These are phyloP conservation scores for Pichia deserticola DNA, from an alignment of 805 yeast genomes.

Conservation along the genomic window DNA sequence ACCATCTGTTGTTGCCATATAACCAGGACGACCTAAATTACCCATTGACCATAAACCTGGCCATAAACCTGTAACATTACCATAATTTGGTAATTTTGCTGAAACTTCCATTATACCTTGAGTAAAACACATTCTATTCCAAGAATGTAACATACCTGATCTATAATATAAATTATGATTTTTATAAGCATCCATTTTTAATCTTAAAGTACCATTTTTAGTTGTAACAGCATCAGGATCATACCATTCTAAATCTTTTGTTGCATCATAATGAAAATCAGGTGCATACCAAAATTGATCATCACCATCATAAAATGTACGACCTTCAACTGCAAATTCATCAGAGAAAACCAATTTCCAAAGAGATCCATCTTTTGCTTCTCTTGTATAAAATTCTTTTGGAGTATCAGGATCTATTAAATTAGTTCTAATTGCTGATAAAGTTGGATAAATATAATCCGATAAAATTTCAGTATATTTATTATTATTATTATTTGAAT, in stretches of 20 bases:
- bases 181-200: conserved; percentile 74
- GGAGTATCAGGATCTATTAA: conserved; percentile 74
- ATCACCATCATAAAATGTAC: conserved; percentile 85
- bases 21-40: conserved; percentile 88
- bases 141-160: conserved; percentile 85
- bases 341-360: conserved; percentile 85
- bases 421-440: conserved; percentile 52
- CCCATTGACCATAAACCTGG: conserved; percentile 97
- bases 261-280: conserved; percentile 78
- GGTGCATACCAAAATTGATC: conserved; percentile 89
- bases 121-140: conserved; percentile 88
- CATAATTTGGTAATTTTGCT: conserved; percentile 72
- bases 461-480: conserved; percentile 30
- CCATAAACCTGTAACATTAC: conserved; percentile 80
- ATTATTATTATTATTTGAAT: not conserved
- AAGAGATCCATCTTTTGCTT: conserved; percentile 49
- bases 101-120: conserved; percentile 76
- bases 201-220: conserved; percentile 56
- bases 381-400: conserved; percentile 33
- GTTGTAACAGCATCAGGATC: conserved; percentile 86
- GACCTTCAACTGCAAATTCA: conserved; percentile 83
- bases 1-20: conserved; percentile 79
- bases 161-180: conserved; percentile 77
- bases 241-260: conserved; percentile 90
- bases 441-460: conserved; percentile 47